Evolutionary conservation across 345 rosid species (phyloP).

Genomic region (Trapa bicornis): DNA sequence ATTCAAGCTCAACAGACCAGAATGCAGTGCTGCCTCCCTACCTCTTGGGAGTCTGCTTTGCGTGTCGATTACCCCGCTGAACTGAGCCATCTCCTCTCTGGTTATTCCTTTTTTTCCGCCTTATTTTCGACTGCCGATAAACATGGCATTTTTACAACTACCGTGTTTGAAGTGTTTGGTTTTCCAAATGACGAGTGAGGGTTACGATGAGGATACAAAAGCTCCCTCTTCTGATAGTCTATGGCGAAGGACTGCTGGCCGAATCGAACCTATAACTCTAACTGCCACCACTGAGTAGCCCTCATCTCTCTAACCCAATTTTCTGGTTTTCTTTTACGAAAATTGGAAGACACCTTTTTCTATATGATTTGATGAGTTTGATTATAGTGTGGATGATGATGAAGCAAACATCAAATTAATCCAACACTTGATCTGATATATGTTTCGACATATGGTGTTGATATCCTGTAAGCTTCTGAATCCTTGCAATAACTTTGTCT

Average conservation of each 20-base stretch:
- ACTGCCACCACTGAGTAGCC: slow-evolving; percentile 46
- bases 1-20: slow-evolving; percentile 99
- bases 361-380: no score
- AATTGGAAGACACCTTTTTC: no score
- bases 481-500: slow-evolving; percentile 12
- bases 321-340: no score
- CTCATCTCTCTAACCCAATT: no score
- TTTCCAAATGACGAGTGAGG: not conserved
- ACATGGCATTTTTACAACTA: not conserved
- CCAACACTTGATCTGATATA: slow-evolving; percentile 63
- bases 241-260: slow-evolving; percentile 49
- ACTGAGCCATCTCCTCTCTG: slow-evolving; percentile 33
- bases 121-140: not conserved
- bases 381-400: slow-evolving; percentile 21
- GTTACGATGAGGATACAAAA: slow-evolving; percentile 38
- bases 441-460: slow-evolving; percentile 14
- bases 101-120: not conserved
- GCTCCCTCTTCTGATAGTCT: slow-evolving; percentile 57
- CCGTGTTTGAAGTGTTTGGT: no score
- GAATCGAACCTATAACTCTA: slow-evolving; percentile 48
- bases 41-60: slow-evolving; percentile 20
- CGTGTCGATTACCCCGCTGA: slow-evolving; percentile 81
- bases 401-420: slow-evolving; percentile 24
- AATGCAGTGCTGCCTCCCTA: slow-evolving; percentile 42
- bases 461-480: slow-evolving; percentile 36